Base-by-base conservation (phyloP, 1,284 basidiomycete genomes). In the Moniliophthora roreri region DNA sequence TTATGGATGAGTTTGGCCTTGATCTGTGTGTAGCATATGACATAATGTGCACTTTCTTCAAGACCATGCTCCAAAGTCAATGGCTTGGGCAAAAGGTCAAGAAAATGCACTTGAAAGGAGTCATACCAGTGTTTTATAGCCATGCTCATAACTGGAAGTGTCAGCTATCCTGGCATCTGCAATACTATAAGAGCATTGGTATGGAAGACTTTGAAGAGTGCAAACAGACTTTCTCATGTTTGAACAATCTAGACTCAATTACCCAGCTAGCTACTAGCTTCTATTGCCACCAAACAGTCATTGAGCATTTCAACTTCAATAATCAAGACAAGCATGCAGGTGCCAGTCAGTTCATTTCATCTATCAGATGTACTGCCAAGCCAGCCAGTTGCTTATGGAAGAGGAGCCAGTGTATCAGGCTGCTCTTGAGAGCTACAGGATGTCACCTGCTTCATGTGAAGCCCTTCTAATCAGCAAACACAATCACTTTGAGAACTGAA, bases 121-220 rank as follows among this genome's bases (percentile, higher is more conserved):
- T 55, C 52, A 60, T 68, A 15, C 60, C 60, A n/a, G 59, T 62
- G 0, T 72, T 72, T 55, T 68, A 53, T 24, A 35, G 71, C 0
- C 66, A 71, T 47, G 54, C 65, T 1, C 72, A 74, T 55, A 68
- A 69, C 35, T 62, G 61, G 11, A 6, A 35, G 0, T 74, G 72
- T 51, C 72, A 72, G 42, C 48, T 64, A 0, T 15, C 54, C 2
- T 61, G 64, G 49, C 71, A 72, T 52, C 69, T 69, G 0, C 55
- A 63, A 9, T 60, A 62, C 48, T 60, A 66, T 9, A 16, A 55
- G 0, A 66, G 69, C 0, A 59, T 63, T 15, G 72, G 71, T 0
- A 60, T 72, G 13, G 70, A 73, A 44, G 70, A 73, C 48, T 61
- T 73, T 4, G 66, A 70, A 46, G 64, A 58, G 0, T 60, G 65